phyloP scores from a whole-genome alignment of 2,329 filamentous ascomycete genomes.

The Monilinia fructicola region DNA sequence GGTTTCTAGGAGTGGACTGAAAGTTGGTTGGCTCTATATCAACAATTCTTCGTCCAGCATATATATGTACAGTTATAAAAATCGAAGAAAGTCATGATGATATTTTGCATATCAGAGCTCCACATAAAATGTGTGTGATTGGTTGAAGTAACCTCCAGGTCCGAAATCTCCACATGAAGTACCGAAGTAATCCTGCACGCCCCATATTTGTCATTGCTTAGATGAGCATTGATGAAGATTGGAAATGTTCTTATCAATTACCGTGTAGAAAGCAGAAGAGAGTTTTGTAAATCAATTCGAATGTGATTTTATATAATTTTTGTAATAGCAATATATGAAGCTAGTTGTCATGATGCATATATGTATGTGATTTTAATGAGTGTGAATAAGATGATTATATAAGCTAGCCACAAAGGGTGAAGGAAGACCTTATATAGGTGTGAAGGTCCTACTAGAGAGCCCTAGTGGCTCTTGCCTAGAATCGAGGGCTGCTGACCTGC shows the following conservation, averaged over 20 bases:
- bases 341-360: too few relatives aligned
- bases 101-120: not conserved
- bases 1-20: not conserved
- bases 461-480: too few relatives aligned
- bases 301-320: not conserved
- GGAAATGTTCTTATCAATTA: not conserved
- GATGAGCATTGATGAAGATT: conserved; percentile 14
- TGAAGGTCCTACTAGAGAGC: too few relatives aligned
- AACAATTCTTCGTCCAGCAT: not conserved
- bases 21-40: not conserved
- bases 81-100: not conserved
- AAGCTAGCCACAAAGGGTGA: too few relatives aligned
- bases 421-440: too few relatives aligned
- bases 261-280: not conserved
- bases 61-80: not conserved
- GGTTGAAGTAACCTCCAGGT: not conserved
- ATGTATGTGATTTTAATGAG: too few relatives aligned
- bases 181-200: not conserved
- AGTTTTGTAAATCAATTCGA: not conserved
- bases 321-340: not conserved
- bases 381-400: too few relatives aligned
- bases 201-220: conserved; percentile 11
- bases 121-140: conserved; percentile 5
- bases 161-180: not conserved
- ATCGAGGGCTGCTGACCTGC: too few relatives aligned